phyloP scores from a whole-genome alignment of 495 filamentous ascomycete species.

The Lasiosphaeria hispida region DNA sequence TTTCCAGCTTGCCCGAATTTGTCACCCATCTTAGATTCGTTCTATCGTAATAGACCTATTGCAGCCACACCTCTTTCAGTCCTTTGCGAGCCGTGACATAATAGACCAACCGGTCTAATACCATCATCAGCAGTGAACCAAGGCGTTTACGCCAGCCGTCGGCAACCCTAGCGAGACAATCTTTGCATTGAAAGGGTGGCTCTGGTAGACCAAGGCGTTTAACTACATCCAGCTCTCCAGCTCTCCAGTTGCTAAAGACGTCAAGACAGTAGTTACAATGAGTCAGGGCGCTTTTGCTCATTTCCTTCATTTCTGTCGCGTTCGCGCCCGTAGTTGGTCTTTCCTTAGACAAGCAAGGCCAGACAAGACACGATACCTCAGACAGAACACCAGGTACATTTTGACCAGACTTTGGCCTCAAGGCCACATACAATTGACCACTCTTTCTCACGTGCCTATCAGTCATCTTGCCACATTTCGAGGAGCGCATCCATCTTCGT shows the following conservation, averaged over 20 bases:
- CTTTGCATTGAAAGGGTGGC: no score
- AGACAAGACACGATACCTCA: slow-evolving; percentile 1
- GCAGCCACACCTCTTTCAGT: not conserved
- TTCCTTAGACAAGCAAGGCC: slow-evolving; percentile 1
- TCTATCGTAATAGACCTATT: slow-evolving; percentile 3
- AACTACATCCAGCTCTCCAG: slow-evolving; percentile 1
- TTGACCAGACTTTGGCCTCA: slow-evolving; percentile 1
- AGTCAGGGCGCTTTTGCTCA: no score
- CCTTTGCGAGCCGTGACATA: slow-evolving; percentile 2
- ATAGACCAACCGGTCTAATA: slow-evolving; percentile 2
- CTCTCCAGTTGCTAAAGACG: slow-evolving; percentile 2
- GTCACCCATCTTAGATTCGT: not conserved
- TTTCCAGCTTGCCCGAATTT: no score
- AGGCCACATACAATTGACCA: not conserved
- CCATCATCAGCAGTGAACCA: slow-evolving; percentile 3
- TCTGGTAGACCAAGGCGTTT: not conserved
- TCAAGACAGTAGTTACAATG: no score
- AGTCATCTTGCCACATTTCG: no score
- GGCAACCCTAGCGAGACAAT: not conserved
- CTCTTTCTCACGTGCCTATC: not conserved
- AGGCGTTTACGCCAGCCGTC: slow-evolving; percentile 1
- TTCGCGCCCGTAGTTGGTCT: not conserved
- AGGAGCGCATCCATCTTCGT: not conserved
- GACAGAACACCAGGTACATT: slow-evolving; percentile 2
- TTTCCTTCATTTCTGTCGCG: no score